Conservation (phyloP, 257 asterid genomes). For the Scutellaria minor region DNA sequence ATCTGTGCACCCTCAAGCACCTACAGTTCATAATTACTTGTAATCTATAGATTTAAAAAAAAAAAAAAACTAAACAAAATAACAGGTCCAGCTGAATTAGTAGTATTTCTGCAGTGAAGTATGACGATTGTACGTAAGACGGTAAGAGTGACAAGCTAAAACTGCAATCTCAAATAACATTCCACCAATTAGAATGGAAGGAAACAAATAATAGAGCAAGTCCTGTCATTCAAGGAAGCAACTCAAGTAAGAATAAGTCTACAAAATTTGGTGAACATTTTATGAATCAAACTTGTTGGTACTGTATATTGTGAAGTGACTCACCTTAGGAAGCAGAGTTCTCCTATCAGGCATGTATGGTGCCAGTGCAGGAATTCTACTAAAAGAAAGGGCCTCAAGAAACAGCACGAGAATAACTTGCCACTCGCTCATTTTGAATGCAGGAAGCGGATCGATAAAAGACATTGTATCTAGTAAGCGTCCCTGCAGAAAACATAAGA, state of each 20-base stretch:
- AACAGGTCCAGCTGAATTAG: no score
- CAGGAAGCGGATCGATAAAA: constrained; percentile 77
- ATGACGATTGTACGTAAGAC: no score
- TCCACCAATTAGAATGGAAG: neutral
- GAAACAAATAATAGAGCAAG: neutral
- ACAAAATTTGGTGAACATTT: neutral
- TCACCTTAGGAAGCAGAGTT: constrained; percentile 76
- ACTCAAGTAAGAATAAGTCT: constrained; percentile 13
- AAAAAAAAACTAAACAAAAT: neutral
- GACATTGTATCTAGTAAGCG: constrained; percentile 83
- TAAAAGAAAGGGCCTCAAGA: constrained; percentile 88
- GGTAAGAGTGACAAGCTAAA: neutral
- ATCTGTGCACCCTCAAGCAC: constrained; percentile 79
- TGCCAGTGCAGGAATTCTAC: constrained; percentile 67
- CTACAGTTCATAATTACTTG: constrained; percentile 42
- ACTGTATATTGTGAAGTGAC: constrained; percentile 13
- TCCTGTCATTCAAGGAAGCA: neutral
- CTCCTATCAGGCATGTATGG: constrained; percentile 62
- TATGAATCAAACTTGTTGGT: neutral
- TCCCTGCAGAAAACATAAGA: constrained; percentile 52
- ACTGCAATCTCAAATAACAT: neutral
- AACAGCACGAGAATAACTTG: constrained; percentile 72
- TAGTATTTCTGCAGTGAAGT: no score
- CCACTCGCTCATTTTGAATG: constrained; percentile 87
- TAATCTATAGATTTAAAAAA: neutral